Percentiles rank a stretch among this genome's conserved stretches.
These are phyloP conservation scores for Euphrasia confusa DNA, from an alignment of 257 asterid genomes.

Conservation along the genomic window DNA sequence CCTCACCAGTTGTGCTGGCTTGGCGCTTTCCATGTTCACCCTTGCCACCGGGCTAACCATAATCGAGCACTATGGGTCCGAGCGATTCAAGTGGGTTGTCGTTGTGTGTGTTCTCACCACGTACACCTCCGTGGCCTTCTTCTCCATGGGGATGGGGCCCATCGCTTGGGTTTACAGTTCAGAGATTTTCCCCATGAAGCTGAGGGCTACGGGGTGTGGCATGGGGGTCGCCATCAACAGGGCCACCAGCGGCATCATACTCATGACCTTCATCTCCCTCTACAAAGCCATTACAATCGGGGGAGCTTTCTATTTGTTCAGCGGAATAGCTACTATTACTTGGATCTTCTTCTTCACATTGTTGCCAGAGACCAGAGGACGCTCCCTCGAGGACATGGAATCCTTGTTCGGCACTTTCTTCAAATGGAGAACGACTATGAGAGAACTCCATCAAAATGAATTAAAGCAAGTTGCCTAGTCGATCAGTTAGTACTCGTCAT, in stretches of 20 bases:
- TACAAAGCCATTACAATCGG: slow-evolving; percentile 11
- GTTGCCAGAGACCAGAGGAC: too few species aligned
- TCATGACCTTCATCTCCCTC: slow-evolving; percentile 38
- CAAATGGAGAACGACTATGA: too few species aligned
- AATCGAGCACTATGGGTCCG: slow-evolving; percentile 29
- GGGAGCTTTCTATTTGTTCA: not conserved
- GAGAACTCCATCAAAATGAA: too few species aligned
- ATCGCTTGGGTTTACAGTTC: slow-evolving; percentile 62
- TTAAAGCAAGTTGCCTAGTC: too few species aligned
- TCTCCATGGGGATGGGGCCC: slow-evolving; percentile 58
- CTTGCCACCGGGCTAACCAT: slow-evolving; percentile 30
- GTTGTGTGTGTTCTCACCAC: slow-evolving; percentile 29
- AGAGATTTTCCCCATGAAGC: slow-evolving; percentile 44
- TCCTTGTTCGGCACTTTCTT: too few species aligned
- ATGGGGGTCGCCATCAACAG: slow-evolving; percentile 46
- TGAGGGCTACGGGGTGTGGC: slow-evolving; percentile 55
- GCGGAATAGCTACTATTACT: not conserved
- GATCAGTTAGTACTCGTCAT: too few species aligned
- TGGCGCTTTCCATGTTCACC: too few species aligned
- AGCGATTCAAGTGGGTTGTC: slow-evolving; percentile 21
- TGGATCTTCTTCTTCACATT: too few species aligned
- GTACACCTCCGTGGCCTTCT: slow-evolving; percentile 40
- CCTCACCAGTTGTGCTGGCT: too few species aligned
- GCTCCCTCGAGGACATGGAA: too few species aligned
- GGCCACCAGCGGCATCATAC: slow-evolving; percentile 39